A percentile compares a stretch with the other conserved stretches of the same genome.
These are phyloP conservation scores for Linnemannia exigua DNA, from an alignment of 192 early-diverging fungal genomes.

Conservation along the genomic window DNA sequence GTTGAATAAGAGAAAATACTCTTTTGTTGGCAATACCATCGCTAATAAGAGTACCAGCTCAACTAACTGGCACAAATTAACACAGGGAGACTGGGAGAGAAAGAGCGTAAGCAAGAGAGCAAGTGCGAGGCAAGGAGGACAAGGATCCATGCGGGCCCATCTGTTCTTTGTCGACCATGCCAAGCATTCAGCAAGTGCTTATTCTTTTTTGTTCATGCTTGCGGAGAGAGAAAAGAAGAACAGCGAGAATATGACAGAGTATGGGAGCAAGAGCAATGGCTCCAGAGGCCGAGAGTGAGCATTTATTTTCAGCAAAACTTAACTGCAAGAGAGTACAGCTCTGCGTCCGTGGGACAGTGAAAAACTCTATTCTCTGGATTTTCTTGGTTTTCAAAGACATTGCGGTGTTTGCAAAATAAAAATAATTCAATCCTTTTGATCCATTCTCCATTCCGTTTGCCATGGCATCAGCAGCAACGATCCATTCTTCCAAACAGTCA, in stretches of 20 bases:
- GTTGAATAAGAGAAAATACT: not conserved
- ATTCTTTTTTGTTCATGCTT: too few relatives aligned
- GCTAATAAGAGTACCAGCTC: not conserved
- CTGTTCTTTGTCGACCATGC: not conserved
- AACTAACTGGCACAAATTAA: not conserved
- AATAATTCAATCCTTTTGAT: not conserved
- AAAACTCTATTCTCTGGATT: too few relatives aligned
- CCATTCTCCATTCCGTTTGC: not conserved
- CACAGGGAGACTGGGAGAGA: not conserved
- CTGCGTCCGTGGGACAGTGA: too few relatives aligned
- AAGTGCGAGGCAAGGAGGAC: not conserved
- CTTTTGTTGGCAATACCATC: not conserved
- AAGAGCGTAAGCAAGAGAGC: not conserved
- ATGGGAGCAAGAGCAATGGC: too few relatives aligned
- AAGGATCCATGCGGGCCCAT: not conserved
- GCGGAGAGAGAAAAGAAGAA: too few relatives aligned
- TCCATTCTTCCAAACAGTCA: conserved; percentile 7
- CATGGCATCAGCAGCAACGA: not conserved
- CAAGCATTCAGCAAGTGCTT: too few relatives aligned
- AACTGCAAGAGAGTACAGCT: too few relatives aligned
- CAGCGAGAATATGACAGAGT: too few relatives aligned
- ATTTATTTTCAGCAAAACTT: too few relatives aligned
- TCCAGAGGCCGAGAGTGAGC: too few relatives aligned
- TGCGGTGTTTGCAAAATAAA: too few relatives aligned
- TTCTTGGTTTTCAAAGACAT: too few relatives aligned